These are phyloP conservation scores for Xerophyta viscosa DNA, from an alignment of 106 monocot genomes.

Conservation along the genomic window DNA sequence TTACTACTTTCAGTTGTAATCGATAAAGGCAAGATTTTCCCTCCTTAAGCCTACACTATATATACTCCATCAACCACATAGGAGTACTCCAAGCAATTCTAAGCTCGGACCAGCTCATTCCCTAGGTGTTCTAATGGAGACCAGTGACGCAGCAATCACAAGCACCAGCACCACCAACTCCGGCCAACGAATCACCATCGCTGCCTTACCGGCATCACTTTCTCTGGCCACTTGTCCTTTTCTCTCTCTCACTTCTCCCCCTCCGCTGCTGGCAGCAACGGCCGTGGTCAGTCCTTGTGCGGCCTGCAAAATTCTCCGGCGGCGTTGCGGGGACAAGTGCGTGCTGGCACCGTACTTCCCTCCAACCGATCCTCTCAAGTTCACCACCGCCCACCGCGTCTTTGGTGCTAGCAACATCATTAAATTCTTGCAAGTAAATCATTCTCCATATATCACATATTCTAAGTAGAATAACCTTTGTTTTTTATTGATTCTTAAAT, in stretches of 20 bases:
- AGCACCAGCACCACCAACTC: slow-evolving; percentile 2
- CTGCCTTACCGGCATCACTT: neutral
- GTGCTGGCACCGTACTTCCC: slow-evolving; percentile 19
- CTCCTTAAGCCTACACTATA: too few relatives aligned
- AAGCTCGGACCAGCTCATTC: neutral
- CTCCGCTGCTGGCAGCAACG: neutral
- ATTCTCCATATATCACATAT: neutral
- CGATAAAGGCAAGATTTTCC: too few relatives aligned
- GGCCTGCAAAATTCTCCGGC: slow-evolving; percentile 20
- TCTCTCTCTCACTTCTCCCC: neutral
- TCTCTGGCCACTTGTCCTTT: neutral
- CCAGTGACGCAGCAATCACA: neutral
- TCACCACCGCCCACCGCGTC: slow-evolving; percentile 17
- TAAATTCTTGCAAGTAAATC: slow-evolving; percentile 9
- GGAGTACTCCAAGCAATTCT: too few relatives aligned
- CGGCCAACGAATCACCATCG: too few relatives aligned
- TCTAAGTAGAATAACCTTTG: too few relatives aligned
- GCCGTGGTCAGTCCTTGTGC: slow-evolving; percentile 8
- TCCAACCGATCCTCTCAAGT: slow-evolving; percentile 14
- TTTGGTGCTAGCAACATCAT: slow-evolving; percentile 22
- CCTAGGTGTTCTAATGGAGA: neutral
- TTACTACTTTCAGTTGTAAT: too few relatives aligned
- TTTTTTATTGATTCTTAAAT: too few relatives aligned
- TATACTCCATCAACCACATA: neutral
- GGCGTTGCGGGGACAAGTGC: slow-evolving; percentile 14